Conservation (phyloP, 2,329 filamentous ascomycete genomes). For the Penicillium sp. region DNA sequence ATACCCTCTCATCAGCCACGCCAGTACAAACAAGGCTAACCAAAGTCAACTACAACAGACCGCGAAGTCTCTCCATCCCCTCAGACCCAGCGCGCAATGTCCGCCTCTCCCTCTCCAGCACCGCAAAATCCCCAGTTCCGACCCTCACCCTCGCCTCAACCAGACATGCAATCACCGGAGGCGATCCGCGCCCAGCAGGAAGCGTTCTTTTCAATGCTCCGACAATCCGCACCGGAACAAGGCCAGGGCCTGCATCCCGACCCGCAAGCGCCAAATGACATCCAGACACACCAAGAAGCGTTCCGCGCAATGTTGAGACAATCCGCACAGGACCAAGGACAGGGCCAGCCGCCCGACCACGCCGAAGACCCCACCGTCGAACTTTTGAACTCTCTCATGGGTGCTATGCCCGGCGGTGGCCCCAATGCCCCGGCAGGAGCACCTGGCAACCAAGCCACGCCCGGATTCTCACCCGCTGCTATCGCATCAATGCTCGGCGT, state of each 20-base stretch:
- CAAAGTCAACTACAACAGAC: constrained; percentile 11
- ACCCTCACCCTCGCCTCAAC: constrained; percentile 15
- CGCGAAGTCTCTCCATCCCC: constrained; percentile 22
- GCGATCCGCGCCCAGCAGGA: constrained; percentile 41
- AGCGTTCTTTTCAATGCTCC: constrained; percentile 39
- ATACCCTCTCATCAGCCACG: not conserved
- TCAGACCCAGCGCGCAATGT: constrained; percentile 10
- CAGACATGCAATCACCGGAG: constrained; percentile 30
- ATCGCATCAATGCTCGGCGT: constrained; percentile 45
- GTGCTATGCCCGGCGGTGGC: constrained; percentile 25
- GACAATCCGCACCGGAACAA: constrained; percentile 25
- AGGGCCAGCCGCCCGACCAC: constrained; percentile 8
- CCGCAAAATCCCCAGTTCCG: constrained; percentile 22
- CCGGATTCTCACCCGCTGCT: constrained; percentile 22
- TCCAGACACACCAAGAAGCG: constrained; percentile 38
- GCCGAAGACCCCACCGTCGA: constrained; percentile 37
- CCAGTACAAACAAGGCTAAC: constrained; percentile 8
- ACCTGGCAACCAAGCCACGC: constrained; percentile 14
- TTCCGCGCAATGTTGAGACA: constrained; percentile 41
- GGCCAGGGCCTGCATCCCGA: constrained; percentile 10
- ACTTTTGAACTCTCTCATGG: constrained; percentile 36
- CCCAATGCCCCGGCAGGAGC: constrained; percentile 19
- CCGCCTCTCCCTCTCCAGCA: constrained; percentile 27
- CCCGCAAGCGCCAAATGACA: constrained; percentile 18
- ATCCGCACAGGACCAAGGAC: constrained; percentile 20